A percentile compares a stretch with the other conserved stretches of the same genome.
Conservation (phyloP, 1,284 basidiomycete species). For the Violaceomyces palustris region DNA sequence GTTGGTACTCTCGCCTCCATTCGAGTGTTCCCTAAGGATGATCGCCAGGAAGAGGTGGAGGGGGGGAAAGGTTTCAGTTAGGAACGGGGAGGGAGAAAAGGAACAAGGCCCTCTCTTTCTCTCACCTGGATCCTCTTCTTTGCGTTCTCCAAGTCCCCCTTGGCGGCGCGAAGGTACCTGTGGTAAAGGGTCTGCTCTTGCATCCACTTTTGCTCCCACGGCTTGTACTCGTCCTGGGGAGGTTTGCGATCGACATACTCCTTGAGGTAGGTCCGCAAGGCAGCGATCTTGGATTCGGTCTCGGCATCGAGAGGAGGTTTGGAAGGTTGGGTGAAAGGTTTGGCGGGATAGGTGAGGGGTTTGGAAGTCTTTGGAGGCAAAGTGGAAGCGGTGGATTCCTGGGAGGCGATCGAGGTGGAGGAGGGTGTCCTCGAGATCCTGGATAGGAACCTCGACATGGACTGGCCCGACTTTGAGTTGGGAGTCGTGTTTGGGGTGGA, state of each 20-base stretch:
- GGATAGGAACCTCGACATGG: conserved; percentile 22
- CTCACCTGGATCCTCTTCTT: conserved; percentile 31
- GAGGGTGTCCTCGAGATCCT: conserved; percentile 14
- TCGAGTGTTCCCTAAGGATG: conserved; percentile 38
- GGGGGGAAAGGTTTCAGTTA: too few species aligned
- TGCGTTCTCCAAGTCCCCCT: conserved; percentile 41
- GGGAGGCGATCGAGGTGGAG: conserved; percentile 11
- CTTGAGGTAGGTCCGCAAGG: conserved; percentile 15
- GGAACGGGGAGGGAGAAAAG: too few species aligned
- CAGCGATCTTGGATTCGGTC: conserved; percentile 11
- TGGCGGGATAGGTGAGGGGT: conserved; percentile 11
- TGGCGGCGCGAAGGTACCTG: conserved; percentile 44
- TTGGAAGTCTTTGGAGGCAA: conserved; percentile 21
- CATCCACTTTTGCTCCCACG: conserved; percentile 36
- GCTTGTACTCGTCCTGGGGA: conserved; percentile 23
- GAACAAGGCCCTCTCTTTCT: too few species aligned
- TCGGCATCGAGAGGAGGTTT: conserved; percentile 8
- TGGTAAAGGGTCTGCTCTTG: conserved; percentile 26
- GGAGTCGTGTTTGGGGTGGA: too few species aligned
- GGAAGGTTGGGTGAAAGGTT: conserved; percentile 11
- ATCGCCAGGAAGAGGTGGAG: too few species aligned
- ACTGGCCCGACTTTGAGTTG: too few species aligned
- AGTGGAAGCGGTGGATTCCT: not conserved
- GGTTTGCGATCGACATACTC: conserved; percentile 2
- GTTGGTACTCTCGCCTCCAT: conserved; percentile 46